Evolutionary conservation across 1,284 basidiomycete species (phyloP).

Genomic region (Marasmius fiardii): DNA sequence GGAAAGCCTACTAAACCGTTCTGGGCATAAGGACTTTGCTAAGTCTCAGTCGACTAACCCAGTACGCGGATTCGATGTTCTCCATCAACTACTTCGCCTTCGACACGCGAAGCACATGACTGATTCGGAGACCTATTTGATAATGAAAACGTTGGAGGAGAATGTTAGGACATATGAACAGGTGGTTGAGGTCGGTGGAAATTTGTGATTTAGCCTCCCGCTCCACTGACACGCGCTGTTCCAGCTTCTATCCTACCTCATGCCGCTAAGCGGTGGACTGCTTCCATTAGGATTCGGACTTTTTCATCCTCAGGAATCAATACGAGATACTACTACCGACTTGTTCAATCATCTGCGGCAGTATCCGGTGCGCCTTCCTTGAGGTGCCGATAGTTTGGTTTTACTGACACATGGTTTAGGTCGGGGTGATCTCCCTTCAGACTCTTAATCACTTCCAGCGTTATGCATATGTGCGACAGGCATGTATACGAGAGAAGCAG

Average conservation of each 20-base stretch:
- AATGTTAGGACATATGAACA: constrained; percentile 66
- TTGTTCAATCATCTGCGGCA: constrained; percentile 77
- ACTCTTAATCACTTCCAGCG: constrained; percentile 90
- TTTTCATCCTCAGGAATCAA: constrained; percentile 78
- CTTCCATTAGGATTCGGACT: constrained; percentile 85
- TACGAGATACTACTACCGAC: constrained; percentile 80
- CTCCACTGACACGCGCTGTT: neutral
- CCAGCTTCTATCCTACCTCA: constrained; percentile 76
- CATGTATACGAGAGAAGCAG: constrained; percentile 54
- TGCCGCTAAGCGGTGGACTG: constrained; percentile 81
- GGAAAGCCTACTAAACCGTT: neutral
- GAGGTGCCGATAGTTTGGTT: too few relatives aligned
- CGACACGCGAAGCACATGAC: constrained; percentile 58
- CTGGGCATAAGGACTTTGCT: constrained; percentile 50
- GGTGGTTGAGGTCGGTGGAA: constrained; percentile 74
- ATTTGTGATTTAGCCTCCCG: neutral
- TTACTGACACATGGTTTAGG: constrained; percentile 43
- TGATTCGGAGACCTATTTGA: constrained; percentile 60
- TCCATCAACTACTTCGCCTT: constrained; percentile 71
- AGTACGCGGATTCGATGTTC: constrained; percentile 65
- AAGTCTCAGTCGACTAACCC: constrained; percentile 38
- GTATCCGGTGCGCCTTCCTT: constrained; percentile 53
- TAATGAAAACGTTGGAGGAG: constrained; percentile 59
- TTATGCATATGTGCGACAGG: constrained; percentile 78
- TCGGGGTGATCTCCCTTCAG: constrained; percentile 82